phyloP scores from a whole-genome alignment of 176 grass and related monocot species.

The Musa beccarii region DNA sequence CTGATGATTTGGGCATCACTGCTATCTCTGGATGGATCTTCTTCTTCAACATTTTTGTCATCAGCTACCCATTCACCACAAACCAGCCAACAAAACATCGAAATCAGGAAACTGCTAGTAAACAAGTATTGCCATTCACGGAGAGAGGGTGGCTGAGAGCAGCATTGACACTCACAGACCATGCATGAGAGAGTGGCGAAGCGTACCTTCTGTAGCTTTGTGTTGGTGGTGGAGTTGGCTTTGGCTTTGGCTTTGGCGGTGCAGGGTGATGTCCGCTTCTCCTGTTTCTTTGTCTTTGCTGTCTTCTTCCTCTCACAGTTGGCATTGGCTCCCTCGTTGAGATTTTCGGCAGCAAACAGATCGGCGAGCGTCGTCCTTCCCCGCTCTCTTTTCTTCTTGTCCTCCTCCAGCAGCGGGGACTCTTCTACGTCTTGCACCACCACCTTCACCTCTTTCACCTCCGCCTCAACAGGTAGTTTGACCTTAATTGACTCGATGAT shows the following conservation, averaged over 20 bases:
- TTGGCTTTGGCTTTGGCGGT: neutral
- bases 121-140: neutral
- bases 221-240: neutral
- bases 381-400: conserved; percentile 49
- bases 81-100: neutral
- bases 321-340: conserved; percentile 6
- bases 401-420: conserved; percentile 52
- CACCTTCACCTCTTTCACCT: conserved; percentile 22
- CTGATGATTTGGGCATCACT: neutral
- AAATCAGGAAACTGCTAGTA: neutral
- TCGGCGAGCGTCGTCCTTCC: conserved; percentile 90
- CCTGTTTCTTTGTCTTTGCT: neutral
- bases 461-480: neutral
- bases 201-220: neutral
- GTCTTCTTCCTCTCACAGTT: conserved; percentile 34
- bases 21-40: neutral
- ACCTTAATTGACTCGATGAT: conserved; percentile 10
- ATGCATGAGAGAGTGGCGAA: neutral
- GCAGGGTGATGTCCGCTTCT: neutral
- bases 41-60: conserved; percentile 1
- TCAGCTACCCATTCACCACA: conserved; percentile 11
- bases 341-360: conserved; percentile 66
- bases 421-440: conserved; percentile 26
- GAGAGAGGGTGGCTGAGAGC: neutral
- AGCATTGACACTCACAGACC: no score